Evolutionary conservation across 73 alveolate genomes (phyloP), one percentile per base, ranked within the genome.

Genomic region (Paraurostyla sp.): DNA sequence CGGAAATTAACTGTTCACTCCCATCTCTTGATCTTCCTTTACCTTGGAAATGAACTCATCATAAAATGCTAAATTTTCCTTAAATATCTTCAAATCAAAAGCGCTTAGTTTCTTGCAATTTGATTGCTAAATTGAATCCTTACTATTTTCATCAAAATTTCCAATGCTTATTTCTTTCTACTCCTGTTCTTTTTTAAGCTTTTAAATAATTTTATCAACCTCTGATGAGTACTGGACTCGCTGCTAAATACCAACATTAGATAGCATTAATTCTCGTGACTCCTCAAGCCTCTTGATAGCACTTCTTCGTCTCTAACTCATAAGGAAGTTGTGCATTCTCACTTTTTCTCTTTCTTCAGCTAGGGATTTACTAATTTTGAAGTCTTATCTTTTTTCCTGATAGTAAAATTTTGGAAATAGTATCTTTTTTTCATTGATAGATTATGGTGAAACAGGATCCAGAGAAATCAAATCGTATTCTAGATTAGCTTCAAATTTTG

Each of bases 311-410:
- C 46, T 65, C 42, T 65, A 65, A 36, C 41, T 65, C 25, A 13
- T 1, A 1, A 13, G 7, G 1, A 4, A 29, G 6, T 13, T 32
- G 25, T 38, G 33, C 25, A 35, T 11, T 23, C 82, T 38, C 1
- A 30, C 46, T 38, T 35, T 65, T 38, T 65, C 82, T 38, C 82
- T 2, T 35, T 65, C 82, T 23, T 65, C 82, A 38, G 82, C 82
- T 18, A 65, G 36, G 7, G 40, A 1, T 22, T 65, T 7, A 6
- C 20, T 35, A 15, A 65, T n/a, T 1, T 16, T 3, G 42, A 65
- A 65, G 7, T 15, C 16, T 22, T 65, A 22, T 22, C 11, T 32
- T 36, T 38, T 65, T 38, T 65, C 82, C 13, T 16, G n/a, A 65
- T 65, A 65, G 36, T 18, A 18, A 22, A 11, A 65, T 40, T 65